phyloP scores from a whole-genome alignment of 1,284 basidiomycete species.

The Moesziomyces sp. region DNA sequence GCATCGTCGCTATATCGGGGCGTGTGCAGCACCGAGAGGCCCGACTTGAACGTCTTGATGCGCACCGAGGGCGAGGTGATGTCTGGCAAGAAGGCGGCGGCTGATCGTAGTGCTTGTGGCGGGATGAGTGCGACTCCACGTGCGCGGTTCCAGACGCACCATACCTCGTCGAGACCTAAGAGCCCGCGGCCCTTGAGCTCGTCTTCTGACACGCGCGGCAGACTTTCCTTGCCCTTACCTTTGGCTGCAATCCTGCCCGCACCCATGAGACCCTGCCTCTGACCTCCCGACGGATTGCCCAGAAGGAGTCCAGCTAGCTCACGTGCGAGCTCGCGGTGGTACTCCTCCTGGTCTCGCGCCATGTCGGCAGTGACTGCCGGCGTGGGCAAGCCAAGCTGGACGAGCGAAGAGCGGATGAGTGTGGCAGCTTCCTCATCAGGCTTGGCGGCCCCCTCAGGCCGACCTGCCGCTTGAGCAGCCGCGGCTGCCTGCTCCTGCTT shows the following conservation, averaged over 20 bases:
- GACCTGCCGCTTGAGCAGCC: slow-evolving; percentile 30
- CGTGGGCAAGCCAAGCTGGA: slow-evolving; percentile 85
- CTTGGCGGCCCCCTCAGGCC: slow-evolving; percentile 16
- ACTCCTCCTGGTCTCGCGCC: slow-evolving; percentile 83
- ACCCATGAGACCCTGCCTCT: slow-evolving; percentile 66
- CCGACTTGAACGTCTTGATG: slow-evolving; percentile 77
- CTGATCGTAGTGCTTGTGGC: slow-evolving; percentile 81
- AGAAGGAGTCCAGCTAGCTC: slow-evolving; percentile 83
- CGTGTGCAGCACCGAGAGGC: slow-evolving; percentile 84
- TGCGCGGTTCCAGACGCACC: slow-evolving; percentile 97
- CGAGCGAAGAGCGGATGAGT: slow-evolving; percentile 82
- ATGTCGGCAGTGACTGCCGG: slow-evolving; percentile 88
- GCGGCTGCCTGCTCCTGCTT: slow-evolving; percentile 70
- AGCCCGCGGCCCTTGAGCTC: slow-evolving; percentile 68
- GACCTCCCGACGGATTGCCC: slow-evolving; percentile 65
- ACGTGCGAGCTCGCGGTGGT: slow-evolving; percentile 82
- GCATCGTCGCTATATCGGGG: slow-evolving; percentile 70
- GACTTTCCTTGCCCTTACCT: slow-evolving; percentile 40
- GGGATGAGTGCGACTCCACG: slow-evolving; percentile 88
- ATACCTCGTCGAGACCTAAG: slow-evolving; percentile 90
- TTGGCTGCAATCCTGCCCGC: slow-evolving; percentile 66
- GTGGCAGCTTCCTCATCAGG: slow-evolving; percentile 72
- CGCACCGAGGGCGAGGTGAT: slow-evolving; percentile 79
- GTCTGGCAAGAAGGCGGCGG: slow-evolving; percentile 76
- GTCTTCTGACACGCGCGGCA: slow-evolving; percentile 19